Conservation (phyloP, 1,139 yeast species). For the Hansenula anomala region DNA sequence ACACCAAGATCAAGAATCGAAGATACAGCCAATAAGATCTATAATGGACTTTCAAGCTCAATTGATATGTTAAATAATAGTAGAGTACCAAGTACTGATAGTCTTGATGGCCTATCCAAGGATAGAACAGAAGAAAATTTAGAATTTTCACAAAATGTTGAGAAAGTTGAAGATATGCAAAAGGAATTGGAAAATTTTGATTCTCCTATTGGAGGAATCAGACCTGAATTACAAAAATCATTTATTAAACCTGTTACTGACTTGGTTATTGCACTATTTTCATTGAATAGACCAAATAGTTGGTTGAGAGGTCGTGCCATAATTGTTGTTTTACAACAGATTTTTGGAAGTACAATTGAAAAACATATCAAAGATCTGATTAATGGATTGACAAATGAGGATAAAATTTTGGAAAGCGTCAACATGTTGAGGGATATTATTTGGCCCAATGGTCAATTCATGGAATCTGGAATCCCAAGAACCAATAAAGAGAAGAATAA, state of each 20-base stretch:
- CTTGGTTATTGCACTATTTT: slow-evolving; percentile 63
- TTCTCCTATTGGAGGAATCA: slow-evolving; percentile 11
- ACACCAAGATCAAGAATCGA: slow-evolving; percentile 21
- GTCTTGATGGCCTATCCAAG: slow-evolving; percentile 1
- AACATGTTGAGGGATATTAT: slow-evolving; percentile 39
- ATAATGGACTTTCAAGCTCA: slow-evolving; percentile 35
- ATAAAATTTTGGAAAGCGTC: slow-evolving; percentile 43
- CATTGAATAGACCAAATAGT: slow-evolving; percentile 56
- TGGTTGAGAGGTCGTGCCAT: slow-evolving; percentile 88
- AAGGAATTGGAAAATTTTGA: slow-evolving; percentile 23
- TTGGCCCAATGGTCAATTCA: slow-evolving; percentile 63
- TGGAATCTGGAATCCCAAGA: slow-evolving; percentile 29
- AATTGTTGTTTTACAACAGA: slow-evolving; percentile 74
- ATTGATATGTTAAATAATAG: slow-evolving; percentile 7
- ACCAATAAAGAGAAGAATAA: slow-evolving; percentile 47
- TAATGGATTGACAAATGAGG: slow-evolving; percentile 42
- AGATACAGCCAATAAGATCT: slow-evolving; percentile 38
- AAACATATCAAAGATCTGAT: slow-evolving; percentile 54
- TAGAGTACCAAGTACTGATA: slow-evolving; percentile 14
- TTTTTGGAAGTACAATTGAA: slow-evolving; percentile 86
- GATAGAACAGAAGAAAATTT: neutral
- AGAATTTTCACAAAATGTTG: slow-evolving; percentile 11
- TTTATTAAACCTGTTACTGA: slow-evolving; percentile 86
- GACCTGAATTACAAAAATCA: slow-evolving; percentile 27
- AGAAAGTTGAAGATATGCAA: slow-evolving; percentile 25